Percentiles rank a stretch among this genome's conserved stretches.
Evolutionary conservation across 768 basidiomycete genomes (phyloP).

Genomic region (Leccinum arenicola): DNA sequence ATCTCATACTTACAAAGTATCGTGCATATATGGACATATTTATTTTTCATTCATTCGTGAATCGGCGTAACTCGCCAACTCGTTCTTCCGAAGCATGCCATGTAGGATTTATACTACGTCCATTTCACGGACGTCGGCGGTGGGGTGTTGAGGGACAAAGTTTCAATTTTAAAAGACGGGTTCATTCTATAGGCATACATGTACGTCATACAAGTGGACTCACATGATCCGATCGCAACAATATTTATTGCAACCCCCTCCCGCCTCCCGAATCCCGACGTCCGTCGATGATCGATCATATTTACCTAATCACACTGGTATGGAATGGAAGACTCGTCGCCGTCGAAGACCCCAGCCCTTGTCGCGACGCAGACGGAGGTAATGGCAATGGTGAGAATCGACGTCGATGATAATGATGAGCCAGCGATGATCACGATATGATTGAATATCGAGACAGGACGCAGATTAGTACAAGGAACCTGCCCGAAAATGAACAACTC

Average conservation of each 20-base stretch:
- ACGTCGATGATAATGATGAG: neutral
- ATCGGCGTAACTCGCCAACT: neutral
- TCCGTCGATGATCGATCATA: neutral
- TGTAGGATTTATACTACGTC: no score
- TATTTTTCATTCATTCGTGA: neutral
- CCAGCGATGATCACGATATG: neutral
- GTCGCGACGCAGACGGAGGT: neutral
- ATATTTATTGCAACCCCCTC: neutral
- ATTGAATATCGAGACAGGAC: neutral
- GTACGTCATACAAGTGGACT: no score
- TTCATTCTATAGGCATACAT: no score
- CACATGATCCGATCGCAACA: no score
- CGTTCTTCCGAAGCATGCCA: no score
- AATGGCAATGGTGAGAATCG: neutral
- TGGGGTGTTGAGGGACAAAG: no score
- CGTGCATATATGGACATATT: neutral
- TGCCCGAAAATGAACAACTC: no score
- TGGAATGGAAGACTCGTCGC: neutral
- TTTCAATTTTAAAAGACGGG: no score
- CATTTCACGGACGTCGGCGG: no score
- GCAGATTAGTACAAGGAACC: no score
- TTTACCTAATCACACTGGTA: neutral
- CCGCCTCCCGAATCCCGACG: neutral
- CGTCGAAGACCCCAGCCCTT: neutral
- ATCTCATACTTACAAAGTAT: neutral